Base-by-base conservation (phyloP, 2,329 filamentous ascomycete species). In the Coniochaeta ligniaria region DNA sequence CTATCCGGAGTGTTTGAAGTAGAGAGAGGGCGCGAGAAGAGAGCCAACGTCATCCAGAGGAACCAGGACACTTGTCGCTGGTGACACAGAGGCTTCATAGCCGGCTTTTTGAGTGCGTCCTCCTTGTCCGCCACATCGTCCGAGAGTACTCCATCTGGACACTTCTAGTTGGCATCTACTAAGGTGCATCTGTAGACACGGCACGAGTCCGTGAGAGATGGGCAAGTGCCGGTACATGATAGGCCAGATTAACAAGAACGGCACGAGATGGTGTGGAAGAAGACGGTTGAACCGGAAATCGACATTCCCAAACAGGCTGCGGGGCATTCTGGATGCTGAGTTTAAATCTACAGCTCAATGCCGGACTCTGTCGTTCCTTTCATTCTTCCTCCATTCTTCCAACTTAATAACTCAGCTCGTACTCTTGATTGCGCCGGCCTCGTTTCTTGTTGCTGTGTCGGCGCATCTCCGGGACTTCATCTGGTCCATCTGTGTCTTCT, bases 331-430 rank as follows among this genome's bases (percentile, higher is more conserved):
- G 58, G 50, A 43, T 31, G 57, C 35, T 56, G 54, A 38, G 31
- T 38, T 35, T 58, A 59, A 64, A 64, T 64, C 62, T 64, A 62
- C 60, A 60, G 59, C 47, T 64, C 58, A 62, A 64, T 64, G 62
- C 62, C 60, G 60, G 61, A 52, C 24, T 22, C 20, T 22, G 47
- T 17, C 8, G 12, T 12, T 17, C 47, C 47, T 31, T 28, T n/a
- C n/a, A n/a, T n/a, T n/a, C n/a, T n/a, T n/a, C n/a, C n/a, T n/a
- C 38, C 14, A 17, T 52, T 52, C 47, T 52, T 28, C 47, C 47
- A 28, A n/a, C 22, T 6, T 31, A 52, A 52, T 26, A 28, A 28
- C 22, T 28, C 47, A 28, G 47, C 47, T 52, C 16, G 47, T 52
- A 31, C 26, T 6, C 24, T 9, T 31, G 47, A 47, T 47, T 47